phyloP scores from a whole-genome alignment of 306 rosid species.

The Cucumis hystrix region DNA sequence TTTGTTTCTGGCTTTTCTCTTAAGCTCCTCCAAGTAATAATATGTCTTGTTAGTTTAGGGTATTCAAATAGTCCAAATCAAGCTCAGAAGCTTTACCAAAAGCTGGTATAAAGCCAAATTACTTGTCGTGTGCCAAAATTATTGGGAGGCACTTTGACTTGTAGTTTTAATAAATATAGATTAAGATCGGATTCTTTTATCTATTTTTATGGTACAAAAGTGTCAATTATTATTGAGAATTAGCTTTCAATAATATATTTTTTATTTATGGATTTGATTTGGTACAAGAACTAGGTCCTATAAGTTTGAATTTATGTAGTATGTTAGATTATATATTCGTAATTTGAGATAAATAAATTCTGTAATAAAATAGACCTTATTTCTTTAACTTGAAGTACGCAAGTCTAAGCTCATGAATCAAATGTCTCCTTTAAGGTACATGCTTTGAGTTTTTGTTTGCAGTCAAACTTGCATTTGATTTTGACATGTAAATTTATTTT shows the following conservation, averaged over 20 bases:
- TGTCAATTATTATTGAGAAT: not conserved
- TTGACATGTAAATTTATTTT: not conserved
- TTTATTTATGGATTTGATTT: not conserved
- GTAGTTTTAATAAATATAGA: not conserved
- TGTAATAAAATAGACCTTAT: not conserved
- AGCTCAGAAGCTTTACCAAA: not conserved
- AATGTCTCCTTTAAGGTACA: not conserved
- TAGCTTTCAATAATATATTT: not conserved
- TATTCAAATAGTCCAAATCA: not conserved
- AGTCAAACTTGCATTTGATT: not conserved
- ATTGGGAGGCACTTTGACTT: not conserved
- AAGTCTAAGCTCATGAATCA: not conserved
- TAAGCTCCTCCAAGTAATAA: not conserved
- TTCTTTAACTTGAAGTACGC: not conserved
- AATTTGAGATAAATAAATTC: not conserved
- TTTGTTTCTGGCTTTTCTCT: not conserved
- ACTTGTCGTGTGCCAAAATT: not conserved
- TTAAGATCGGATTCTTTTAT: not conserved
- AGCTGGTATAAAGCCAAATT: not conserved
- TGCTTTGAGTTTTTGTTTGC: not conserved
- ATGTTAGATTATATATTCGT: not conserved
- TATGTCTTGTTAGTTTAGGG: not conserved
- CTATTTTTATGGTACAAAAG: not conserved
- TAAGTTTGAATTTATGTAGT: not conserved
- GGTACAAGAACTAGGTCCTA: not conserved